Evolutionary conservation across 345 rosid genomes (phyloP), one percentile per base, ranked within the genome.

Genomic region (Brassica carinata): DNA sequence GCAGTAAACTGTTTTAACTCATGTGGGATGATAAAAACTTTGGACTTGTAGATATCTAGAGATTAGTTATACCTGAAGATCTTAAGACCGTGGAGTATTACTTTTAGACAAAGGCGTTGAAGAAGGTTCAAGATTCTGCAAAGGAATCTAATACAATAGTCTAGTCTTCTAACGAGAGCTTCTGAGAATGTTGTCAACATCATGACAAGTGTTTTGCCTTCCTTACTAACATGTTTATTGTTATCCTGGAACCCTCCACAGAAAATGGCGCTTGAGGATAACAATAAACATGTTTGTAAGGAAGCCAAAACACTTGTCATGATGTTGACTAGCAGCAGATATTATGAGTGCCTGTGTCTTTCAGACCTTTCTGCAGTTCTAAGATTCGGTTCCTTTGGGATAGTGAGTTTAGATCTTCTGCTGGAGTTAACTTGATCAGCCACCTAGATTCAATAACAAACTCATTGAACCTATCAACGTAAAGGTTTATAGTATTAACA

Each of bases 321-420:
- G 1, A 27, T 27, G 30, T 59, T 72, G 55, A 63, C 23, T 65
- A 72, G 38, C n/a, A 64, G 23, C 31, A 27, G 0, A 57, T 8
- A 17, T 30, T 73, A 1, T 61, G 36, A 34, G 2, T 15, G 67
- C 81, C 66, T 76, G 65, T 72, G 84, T 59, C 81, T 72, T 72
- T 66, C 71, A 58, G 84, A 76, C 48, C 84, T 81, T 59, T 72
- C 74, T 14, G 84, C 77, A 58, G 84, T 81, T 77, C 65, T 66
- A 8, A 81, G 77, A 45, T 66, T 81, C 0, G 81, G 84, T 67
- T 76, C 84, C 69, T 57, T 81, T 66, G 84, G 84, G 66, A 81
- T 61, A 15, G 84, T 81, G 81, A 76, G 77, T 81, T 81, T 76
- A 3, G 74, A 13, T 72, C 58, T 76, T 66, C 70, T 67, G 69